A percentile compares a stretch with the other conserved stretches of the same genome.
Evolutionary conservation across 257 asterid genomes (phyloP).

Genomic region (Haberlea rhodopensis): DNA sequence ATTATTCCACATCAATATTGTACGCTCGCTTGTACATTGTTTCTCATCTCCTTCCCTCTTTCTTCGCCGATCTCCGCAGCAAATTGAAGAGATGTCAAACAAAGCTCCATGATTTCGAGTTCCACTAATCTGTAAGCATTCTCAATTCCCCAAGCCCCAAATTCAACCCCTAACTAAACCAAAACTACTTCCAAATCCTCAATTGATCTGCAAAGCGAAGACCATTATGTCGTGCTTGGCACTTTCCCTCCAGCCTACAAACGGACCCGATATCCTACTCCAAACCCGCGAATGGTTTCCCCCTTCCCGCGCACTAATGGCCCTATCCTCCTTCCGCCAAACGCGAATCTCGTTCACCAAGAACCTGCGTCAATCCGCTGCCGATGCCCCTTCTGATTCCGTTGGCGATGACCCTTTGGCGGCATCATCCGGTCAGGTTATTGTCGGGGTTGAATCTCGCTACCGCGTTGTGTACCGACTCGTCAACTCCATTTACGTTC

Average conservation of each 20-base stretch:
- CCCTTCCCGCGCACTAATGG: slow-evolving; percentile 87
- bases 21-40: not conserved
- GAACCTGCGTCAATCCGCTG: slow-evolving; percentile 35
- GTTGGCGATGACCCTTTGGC: slow-evolving; percentile 95
- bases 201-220: too few relatives aligned
- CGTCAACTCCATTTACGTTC: slow-evolving; percentile 83
- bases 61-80: slow-evolving; percentile 24
- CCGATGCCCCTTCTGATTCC: slow-evolving; percentile 50
- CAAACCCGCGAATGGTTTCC: slow-evolving; percentile 99
- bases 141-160: not conserved
- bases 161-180: not conserved
- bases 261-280: slow-evolving; percentile 82
- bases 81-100: not conserved
- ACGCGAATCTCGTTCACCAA: slow-evolving; percentile 78
- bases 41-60: not conserved
- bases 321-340: slow-evolving; percentile 83
- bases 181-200: slow-evolving; percentile 11
- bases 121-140: not conserved
- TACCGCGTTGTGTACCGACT: slow-evolving; percentile 87
- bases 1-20: too few relatives aligned
- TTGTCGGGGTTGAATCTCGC: slow-evolving; percentile 83
- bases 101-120: slow-evolving; percentile 17
- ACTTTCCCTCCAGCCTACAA: slow-evolving; percentile 87
- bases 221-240: slow-evolving; percentile 78
- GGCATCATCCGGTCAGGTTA: slow-evolving; percentile 89